A percentile compares a stretch with the other conserved stretches of the same genome.
These are phyloP conservation scores for Coniochaeta prunicola DNA, from an alignment of 2,329 filamentous ascomycete genomes.

Conservation along the genomic window DNA sequence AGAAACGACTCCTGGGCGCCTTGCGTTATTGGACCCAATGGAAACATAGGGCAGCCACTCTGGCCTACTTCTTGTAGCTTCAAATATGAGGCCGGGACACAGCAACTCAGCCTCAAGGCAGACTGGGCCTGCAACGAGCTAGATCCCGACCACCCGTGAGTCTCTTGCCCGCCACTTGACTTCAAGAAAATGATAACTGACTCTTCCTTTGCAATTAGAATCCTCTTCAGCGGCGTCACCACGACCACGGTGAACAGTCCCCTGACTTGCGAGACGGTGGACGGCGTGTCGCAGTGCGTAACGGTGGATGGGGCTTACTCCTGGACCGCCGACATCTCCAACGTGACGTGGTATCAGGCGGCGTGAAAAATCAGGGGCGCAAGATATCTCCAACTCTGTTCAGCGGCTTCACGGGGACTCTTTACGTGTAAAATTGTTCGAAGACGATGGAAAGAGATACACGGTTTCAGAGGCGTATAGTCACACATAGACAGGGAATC, in stretches of 20 bases:
- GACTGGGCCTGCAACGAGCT: slow-evolving; percentile 9
- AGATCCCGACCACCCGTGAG: slow-evolving; percentile 8
- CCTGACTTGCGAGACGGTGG: slow-evolving; percentile 3
- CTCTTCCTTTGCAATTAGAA: background rate
- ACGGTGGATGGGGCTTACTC: slow-evolving; percentile 2
- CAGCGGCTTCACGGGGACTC: too few species aligned
- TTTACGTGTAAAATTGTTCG: too few species aligned
- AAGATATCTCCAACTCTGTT: too few species aligned
- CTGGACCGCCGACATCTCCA: slow-evolving; percentile 6
- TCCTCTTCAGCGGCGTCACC: slow-evolving; percentile 7
- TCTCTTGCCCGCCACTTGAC: background rate
- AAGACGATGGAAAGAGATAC: too few species aligned
- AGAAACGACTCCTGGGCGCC: slow-evolving; percentile 3
- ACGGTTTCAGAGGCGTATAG: too few species aligned
- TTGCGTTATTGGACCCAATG: slow-evolving; percentile 6
- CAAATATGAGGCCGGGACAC: slow-evolving; percentile 4
- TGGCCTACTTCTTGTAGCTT: slow-evolving; percentile 8
- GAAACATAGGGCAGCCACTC: slow-evolving; percentile 2
- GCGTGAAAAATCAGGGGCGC: background rate
- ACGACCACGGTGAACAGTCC: slow-evolving; percentile 6
- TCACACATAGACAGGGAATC: too few species aligned
- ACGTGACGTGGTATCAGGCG: slow-evolving; percentile 6
- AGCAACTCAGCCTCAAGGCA: slow-evolving; percentile 7
- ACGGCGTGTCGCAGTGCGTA: slow-evolving; percentile 5
- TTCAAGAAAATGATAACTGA: background rate